phyloP scores from a whole-genome alignment of 768 basidiomycete species.

The Daedalea quercina region DNA sequence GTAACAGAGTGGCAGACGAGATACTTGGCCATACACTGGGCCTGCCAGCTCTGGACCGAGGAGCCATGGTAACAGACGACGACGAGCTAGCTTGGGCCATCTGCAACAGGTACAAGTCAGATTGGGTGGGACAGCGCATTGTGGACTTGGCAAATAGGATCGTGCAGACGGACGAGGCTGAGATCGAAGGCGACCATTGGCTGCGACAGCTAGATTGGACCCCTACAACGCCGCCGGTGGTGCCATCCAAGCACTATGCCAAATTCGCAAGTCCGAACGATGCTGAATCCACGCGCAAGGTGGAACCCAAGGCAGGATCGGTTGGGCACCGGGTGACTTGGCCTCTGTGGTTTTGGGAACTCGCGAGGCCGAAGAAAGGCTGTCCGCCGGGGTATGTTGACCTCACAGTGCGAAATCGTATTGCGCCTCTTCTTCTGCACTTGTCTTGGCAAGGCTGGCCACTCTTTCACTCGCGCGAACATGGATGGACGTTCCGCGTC shows the following conservation, averaged over 20 bases:
- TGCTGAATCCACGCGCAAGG: no score
- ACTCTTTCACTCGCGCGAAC: slow-evolving; percentile 75
- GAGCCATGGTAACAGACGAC: slow-evolving; percentile 35
- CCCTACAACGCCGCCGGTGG: neutral
- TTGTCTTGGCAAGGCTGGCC: slow-evolving; percentile 87
- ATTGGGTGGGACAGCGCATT: slow-evolving; percentile 29
- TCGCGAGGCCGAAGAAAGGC: slow-evolving; percentile 66
- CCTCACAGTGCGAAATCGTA: slow-evolving; percentile 74
- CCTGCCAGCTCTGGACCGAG: slow-evolving; percentile 36
- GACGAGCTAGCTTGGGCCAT: slow-evolving; percentile 39
- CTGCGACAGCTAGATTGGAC: slow-evolving; percentile 67
- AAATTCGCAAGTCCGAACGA: no score
- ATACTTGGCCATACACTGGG: no score
- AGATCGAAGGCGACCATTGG: slow-evolving; percentile 42
- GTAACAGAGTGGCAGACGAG: no score
- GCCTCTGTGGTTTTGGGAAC: slow-evolving; percentile 98
- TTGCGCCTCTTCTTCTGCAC: slow-evolving; percentile 79
- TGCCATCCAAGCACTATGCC: no score
- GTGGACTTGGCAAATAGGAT: slow-evolving; percentile 34
- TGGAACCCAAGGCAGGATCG: no score
- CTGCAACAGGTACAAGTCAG: slow-evolving; percentile 34
- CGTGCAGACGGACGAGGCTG: slow-evolving; percentile 17
- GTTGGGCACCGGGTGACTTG: no score
- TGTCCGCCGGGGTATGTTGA: slow-evolving; percentile 69
- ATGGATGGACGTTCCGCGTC: slow-evolving; percentile 91